A percentile compares a stretch with the other conserved stretches of the same genome.
Conservation (phyloP, 768 basidiomycete species). For the Cystofilobasidium bisporidii region DNA sequence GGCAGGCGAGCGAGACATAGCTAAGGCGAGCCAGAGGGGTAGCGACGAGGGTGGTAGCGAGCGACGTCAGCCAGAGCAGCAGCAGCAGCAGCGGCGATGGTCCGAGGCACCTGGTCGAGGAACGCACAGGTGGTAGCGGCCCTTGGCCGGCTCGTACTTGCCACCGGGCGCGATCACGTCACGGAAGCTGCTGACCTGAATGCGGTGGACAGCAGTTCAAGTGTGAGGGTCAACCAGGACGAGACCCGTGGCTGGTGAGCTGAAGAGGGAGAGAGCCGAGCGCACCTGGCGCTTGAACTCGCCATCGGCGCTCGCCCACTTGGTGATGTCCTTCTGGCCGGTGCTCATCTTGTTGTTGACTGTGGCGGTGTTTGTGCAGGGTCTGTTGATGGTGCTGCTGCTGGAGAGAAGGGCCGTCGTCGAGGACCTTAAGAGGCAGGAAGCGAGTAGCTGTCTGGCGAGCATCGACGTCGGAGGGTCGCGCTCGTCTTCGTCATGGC, state of each 20-base stretch:
- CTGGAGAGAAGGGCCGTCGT: too few relatives aligned
- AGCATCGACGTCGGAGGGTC: too few relatives aligned
- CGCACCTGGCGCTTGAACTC: constrained; percentile 20
- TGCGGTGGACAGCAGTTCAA: background rate
- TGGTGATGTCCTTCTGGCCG: constrained; percentile 15
- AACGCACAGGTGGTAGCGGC: constrained; percentile 63
- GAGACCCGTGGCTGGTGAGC: background rate
- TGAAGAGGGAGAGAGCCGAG: background rate
- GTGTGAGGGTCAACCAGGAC: background rate
- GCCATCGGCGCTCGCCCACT: constrained; percentile 17
- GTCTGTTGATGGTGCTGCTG: too few relatives aligned
- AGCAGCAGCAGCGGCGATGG: too few relatives aligned
- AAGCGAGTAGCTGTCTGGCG: too few relatives aligned
- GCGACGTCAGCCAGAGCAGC: background rate
- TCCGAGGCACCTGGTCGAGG: too few relatives aligned
- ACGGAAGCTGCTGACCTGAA: constrained; percentile 50
- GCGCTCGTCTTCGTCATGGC: too few relatives aligned
- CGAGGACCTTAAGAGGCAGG: too few relatives aligned
- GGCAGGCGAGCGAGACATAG: constrained; percentile 73
- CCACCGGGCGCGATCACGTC: constrained; percentile 51
- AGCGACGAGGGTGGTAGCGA: background rate
- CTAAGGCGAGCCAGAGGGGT: background rate
- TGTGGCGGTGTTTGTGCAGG: too few relatives aligned
- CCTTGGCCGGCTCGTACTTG: constrained; percentile 63
- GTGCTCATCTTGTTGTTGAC: background rate